Base-by-base conservation (phyloP, 2,329 filamentous ascomycete genomes). In the Fusarium nelsonii region DNA sequence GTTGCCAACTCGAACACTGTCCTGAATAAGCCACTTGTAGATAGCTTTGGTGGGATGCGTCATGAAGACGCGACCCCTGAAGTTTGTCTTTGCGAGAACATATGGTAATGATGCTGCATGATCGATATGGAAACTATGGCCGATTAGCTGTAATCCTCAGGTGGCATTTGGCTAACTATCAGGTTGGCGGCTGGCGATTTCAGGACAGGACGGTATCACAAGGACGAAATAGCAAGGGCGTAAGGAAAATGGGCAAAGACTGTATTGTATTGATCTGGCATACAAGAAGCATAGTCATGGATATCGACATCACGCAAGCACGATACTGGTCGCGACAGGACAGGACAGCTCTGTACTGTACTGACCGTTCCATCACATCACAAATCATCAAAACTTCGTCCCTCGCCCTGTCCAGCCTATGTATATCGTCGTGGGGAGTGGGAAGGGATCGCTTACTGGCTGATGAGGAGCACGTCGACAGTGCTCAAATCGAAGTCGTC, bases 21-120 rank as follows among this genome's bases (percentile, higher is more conserved):
- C 96, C 80, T 97, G 94, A 68, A 98, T 97, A 52, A 98, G 89
- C 95, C 96, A 98, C 82, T 98, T 98, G 87, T 99, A 99, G 78
- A 99, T 99, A 74, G 96, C 96, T 80, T 99, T 98, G 46, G 96
- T 99, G 3, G 96, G 94, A 83, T 99, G 96, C 52, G 96, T 99
- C 95, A 98, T 99, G 83, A 97, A 98, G 65, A 98, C 95, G 23
- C 94, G 90, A 49, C 96, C 96, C 70, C 92, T 91, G 84, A 99
- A 99, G 80, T 97, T 97, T 37, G 96, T 98, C 83, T 99, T 99
- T 70, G 95, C 92, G 70, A 99, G 87, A 63, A 99, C 96, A 78
- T 98, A 99, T 44, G 96, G 96, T 46, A 99, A 84, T n/a, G 95
- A 97, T 16, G 95, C 95, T n/a, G 96, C 96, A 83, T 99, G 96